Evolutionary conservation across 2,329 filamentous ascomycete species (phyloP), one percentile per base, ranked within the genome.

Genomic region (Fusarium sp.): DNA sequence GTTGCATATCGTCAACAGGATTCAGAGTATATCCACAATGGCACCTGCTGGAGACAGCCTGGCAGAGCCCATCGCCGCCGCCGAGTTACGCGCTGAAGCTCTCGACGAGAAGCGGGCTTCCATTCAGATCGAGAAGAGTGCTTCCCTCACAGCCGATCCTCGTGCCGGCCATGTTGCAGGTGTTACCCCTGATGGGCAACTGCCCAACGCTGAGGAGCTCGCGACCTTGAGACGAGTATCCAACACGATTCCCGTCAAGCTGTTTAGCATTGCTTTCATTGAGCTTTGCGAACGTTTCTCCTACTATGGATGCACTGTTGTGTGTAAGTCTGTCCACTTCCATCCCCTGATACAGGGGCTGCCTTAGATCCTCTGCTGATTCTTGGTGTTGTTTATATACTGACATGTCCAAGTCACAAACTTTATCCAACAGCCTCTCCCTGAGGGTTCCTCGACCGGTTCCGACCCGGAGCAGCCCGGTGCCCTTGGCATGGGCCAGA

Each of bases 281-380:
- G 92, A 94, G 80, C 80, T 94, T 32, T 93, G 91, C 81, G 92
- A 94, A 82, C 90, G 92, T 37, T 93, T 93, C 81, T 91, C 90
- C 4, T 94, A 93, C 85, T 94, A 94, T 76, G 92, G 92, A 37
- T 90, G 89, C 6, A 89, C 88, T 12, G 87, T 89, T 45, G 87
- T 93, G 43, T 91, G 90, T 91, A 81, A 90, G 79, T 91, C 84
- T 27, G 11, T 11, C 15, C 33, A 25, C 32, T 20, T 30, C 30
- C 0, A 25, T 35, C 56, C n/a, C 47, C 25, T n/a, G 45, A 50
- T 30, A n/a, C 27, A 30, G 25, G 47, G 25, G 25, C 9, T 30
- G 9, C 47, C 5, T 52, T 52, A 27, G 25, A 52, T 52, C 25
- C 47, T 30, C 25, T 52, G 25, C 17, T 32, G 47, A 54, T 52